Evolutionary conservation across 768 basidiomycete species (phyloP).

Genomic region (Bullera alba): DNA sequence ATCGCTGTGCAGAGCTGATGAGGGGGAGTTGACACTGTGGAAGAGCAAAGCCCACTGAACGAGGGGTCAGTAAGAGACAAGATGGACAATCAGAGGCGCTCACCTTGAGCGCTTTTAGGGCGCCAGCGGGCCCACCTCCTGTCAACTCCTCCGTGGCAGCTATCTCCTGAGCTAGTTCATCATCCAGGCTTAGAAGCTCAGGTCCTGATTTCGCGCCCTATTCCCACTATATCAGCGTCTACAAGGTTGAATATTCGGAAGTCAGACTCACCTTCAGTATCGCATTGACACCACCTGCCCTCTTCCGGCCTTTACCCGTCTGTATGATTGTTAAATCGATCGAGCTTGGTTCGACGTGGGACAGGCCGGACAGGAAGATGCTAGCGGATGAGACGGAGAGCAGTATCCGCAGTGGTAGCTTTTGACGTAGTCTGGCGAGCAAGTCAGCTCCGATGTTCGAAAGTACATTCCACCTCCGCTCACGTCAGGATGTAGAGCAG

Average conservation of each 20-base stretch:
- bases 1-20: slow-evolving; percentile 7
- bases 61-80: background rate
- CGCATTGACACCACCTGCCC: background rate
- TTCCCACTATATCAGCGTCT: background rate
- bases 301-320: slow-evolving; percentile 3
- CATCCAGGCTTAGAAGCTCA: slow-evolving; percentile 5
- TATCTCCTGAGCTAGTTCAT: slow-evolving; percentile 20
- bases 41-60: slow-evolving; percentile 25
- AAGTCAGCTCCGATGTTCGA: background rate
- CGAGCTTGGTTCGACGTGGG: slow-evolving; percentile 22
- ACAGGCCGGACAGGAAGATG: slow-evolving; percentile 20
- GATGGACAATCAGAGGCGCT: background rate
- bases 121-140: slow-evolving; percentile 19
- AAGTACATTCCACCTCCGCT: slow-evolving; percentile 1
- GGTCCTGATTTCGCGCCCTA: background rate
- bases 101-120: slow-evolving; percentile 27
- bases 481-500: slow-evolving; percentile 32
- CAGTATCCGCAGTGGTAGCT: slow-evolving; percentile 22
- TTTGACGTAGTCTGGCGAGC: slow-evolving; percentile 14
- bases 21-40: slow-evolving; percentile 21
- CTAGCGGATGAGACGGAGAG: slow-evolving; percentile 30
- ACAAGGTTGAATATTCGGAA: background rate
- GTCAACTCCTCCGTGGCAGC: slow-evolving; percentile 13
- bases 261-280: slow-evolving; percentile 7
- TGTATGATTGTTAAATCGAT: slow-evolving; percentile 25